Evolutionary conservation across 2,329 filamentous ascomycete genomes (phyloP).

Genomic region (Hymenotorrendiella dingleyae): DNA sequence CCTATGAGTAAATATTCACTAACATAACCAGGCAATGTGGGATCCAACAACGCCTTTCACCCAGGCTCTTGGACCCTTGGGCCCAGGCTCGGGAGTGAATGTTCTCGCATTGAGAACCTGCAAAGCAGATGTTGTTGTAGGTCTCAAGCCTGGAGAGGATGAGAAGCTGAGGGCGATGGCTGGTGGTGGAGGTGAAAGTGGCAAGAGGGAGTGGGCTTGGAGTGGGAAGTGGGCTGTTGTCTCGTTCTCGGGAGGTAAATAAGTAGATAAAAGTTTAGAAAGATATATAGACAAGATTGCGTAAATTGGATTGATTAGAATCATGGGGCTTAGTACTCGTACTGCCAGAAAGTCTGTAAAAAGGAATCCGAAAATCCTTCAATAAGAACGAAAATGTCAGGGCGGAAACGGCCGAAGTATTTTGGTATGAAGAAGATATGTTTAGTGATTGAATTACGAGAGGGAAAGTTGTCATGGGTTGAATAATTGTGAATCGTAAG

Average conservation of each 20-base stretch:
- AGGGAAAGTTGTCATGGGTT: too few relatives aligned
- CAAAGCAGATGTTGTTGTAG: constrained; percentile 94
- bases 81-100: constrained; percentile 74
- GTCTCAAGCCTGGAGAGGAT: constrained; percentile 74
- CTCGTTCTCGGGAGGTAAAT: constrained; percentile 69
- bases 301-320: too few relatives aligned
- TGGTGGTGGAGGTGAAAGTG: constrained; percentile 60
- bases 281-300: too few relatives aligned
- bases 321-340: too few relatives aligned
- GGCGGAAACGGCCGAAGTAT: too few relatives aligned
- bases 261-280: too few relatives aligned
- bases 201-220: constrained; percentile 83
- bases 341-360: too few relatives aligned
- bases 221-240: constrained; percentile 96
- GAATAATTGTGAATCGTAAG: too few relatives aligned
- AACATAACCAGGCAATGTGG: constrained; percentile 59
- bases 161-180: constrained; percentile 67
- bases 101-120: constrained; percentile 85
- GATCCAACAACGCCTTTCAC: constrained; percentile 80
- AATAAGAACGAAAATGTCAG: too few relatives aligned
- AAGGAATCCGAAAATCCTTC: too few relatives aligned
- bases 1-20: constrained; percentile 6
- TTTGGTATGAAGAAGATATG: too few relatives aligned
- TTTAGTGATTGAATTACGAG: too few relatives aligned
- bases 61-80: constrained; percentile 79